Evolutionary conservation across 495 filamentous ascomycete genomes (phyloP).

Genomic region (Podospora anserina): DNA sequence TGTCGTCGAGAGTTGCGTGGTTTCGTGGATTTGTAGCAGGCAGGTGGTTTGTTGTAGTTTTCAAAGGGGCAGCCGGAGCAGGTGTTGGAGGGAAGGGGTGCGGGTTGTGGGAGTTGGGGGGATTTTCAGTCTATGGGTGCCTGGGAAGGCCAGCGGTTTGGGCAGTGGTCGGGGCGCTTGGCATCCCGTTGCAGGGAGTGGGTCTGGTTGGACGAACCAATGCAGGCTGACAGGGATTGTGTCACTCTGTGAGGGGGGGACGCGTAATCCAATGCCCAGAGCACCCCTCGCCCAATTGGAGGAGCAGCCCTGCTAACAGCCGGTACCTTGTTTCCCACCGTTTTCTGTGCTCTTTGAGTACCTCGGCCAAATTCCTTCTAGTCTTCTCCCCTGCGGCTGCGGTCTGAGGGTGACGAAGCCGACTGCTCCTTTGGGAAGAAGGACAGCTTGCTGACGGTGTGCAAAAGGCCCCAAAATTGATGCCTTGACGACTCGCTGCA

Average conservation of each 20-base stretch:
- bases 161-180: constrained; percentile 27
- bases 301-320: constrained; percentile 20
- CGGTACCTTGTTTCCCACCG: constrained; percentile 11
- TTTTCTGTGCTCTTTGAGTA: constrained; percentile 2
- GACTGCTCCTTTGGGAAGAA: constrained; percentile 27
- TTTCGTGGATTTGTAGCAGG: neutral
- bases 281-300: constrained; percentile 23
- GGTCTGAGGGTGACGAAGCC: constrained; percentile 37
- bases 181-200: constrained; percentile 24
- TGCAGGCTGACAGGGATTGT: constrained; percentile 28
- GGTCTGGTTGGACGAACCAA: constrained; percentile 31
- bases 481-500: constrained; percentile 10
- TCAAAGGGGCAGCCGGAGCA: neutral
- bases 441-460: constrained; percentile 14
- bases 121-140: constrained; percentile 37
- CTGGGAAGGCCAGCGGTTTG: constrained; percentile 21
- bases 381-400: constrained; percentile 19
- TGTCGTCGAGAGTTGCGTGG: constrained; percentile 2
- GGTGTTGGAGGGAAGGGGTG: constrained; percentile 12
- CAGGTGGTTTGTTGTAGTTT: neutral
- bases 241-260: constrained; percentile 31
- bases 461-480: constrained; percentile 2
- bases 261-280: constrained; percentile 41
- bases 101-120: constrained; percentile 29
- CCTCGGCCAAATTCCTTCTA: neutral